Conservation (phyloP, 2,329 filamentous ascomycete species). For the Orbilia ellipsospora region DNA sequence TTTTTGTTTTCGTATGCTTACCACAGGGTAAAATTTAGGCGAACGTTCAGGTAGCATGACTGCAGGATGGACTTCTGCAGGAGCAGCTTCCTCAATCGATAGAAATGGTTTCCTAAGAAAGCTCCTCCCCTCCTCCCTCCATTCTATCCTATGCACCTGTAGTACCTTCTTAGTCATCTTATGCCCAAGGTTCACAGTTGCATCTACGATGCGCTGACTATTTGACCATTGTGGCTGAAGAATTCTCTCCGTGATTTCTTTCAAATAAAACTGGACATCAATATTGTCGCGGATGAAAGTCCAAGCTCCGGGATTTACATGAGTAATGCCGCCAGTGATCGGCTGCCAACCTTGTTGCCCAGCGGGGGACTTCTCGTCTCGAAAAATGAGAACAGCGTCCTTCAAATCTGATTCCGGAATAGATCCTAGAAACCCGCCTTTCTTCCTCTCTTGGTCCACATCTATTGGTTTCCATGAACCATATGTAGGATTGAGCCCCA, state of each 20-base stretch:
- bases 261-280: constrained; percentile 3
- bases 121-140: too few species aligned
- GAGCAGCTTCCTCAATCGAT: constrained; percentile 1
- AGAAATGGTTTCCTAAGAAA: not conserved
- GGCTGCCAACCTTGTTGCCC: constrained; percentile 14
- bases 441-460: not conserved
- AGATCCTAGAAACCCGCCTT: constrained; percentile 3
- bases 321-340: constrained; percentile 7
- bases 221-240: constrained; percentile 3
- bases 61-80: too few species aligned
- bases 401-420: not conserved
- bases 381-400: constrained; percentile 6
- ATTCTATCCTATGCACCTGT: too few species aligned
- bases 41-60: too few species aligned
- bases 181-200: not conserved
- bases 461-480: constrained; percentile 18
- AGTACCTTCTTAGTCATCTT: not conserved
- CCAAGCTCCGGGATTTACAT: constrained; percentile 20
- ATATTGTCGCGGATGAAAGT: not conserved
- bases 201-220: not conserved
- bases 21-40: too few species aligned
- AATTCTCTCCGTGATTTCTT: constrained; percentile 19
- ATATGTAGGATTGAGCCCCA: not conserved
- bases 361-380: too few species aligned
- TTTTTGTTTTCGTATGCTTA: too few species aligned